Evolutionary conservation across 2,329 filamentous ascomycete species (phyloP).

Genomic region (Colletotrichum sp.): DNA sequence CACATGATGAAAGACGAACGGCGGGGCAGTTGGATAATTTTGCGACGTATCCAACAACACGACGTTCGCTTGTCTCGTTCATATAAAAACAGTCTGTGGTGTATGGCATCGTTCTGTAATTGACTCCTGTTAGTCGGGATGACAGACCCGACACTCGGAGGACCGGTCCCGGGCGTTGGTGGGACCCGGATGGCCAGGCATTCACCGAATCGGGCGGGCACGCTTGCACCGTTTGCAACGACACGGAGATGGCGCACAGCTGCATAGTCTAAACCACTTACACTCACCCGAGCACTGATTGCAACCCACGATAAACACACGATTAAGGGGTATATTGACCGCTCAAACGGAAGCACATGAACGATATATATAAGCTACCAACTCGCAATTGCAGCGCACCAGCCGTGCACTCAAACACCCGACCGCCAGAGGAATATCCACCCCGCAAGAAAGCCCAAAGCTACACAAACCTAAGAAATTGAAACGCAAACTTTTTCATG

Average conservation of each 20-base stretch:
- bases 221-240: not conserved
- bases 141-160: not conserved
- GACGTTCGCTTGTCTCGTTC: not conserved
- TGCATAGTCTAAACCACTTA: not conserved
- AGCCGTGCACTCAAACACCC: not conserved
- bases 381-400: not conserved
- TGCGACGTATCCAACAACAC: not conserved
- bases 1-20: not conserved
- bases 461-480: not conserved
- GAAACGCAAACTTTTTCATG: not conserved
- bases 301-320: not conserved
- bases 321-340: constrained; percentile 3
- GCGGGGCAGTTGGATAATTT: not conserved
- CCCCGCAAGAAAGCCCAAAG: constrained; percentile 1
- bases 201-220: not conserved
- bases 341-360: not conserved
- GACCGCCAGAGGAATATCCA: not conserved
- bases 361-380: not conserved
- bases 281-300: not conserved
- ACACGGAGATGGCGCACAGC: not conserved
- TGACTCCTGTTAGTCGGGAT: not conserved
- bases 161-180: not conserved
- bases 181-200: not conserved
- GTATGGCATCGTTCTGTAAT: not conserved
- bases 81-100: not conserved